These are phyloP conservation scores for Colletotrichum salicis DNA, from an alignment of 2,329 filamentous ascomycete species.

Conservation along the genomic window DNA sequence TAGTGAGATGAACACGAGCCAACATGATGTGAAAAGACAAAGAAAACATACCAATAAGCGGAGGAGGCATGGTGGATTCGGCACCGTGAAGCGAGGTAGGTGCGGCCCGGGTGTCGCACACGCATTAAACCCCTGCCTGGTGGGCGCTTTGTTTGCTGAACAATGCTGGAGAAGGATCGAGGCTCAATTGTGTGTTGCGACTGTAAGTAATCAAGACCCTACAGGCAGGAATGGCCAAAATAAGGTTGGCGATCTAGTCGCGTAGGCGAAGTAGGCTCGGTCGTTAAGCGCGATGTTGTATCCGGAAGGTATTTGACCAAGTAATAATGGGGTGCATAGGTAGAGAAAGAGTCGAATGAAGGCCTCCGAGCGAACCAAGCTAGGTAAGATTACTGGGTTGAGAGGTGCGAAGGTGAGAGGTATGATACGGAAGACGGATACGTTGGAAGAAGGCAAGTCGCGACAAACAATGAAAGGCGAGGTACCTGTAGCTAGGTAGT, in stretches of 20 bases:
- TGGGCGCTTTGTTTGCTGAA: no score
- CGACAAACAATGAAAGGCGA: no score
- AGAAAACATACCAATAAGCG: not conserved
- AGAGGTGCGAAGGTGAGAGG: not conserved
- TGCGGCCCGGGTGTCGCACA: not conserved
- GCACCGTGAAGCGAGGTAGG: not conserved
- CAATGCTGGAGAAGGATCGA: no score
- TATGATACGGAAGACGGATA: not conserved
- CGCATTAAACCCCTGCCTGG: not conserved
- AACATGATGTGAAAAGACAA: not conserved
- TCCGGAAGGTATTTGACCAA: not conserved
- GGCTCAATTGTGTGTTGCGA: not conserved
- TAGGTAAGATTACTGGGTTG: not conserved
- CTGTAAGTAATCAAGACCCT: not conserved
- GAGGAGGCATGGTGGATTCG: not conserved
- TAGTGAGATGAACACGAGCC: not conserved
- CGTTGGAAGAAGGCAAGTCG: not conserved
- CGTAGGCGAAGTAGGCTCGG: no score
- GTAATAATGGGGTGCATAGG: not conserved
- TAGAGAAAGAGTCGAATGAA: not conserved
- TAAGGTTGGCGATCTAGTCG: no score
- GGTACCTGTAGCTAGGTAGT: no score
- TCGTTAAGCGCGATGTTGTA: no score
- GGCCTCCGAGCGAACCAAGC: no score
- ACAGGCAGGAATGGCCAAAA: no score